Evolutionary conservation across 1,284 basidiomycete genomes (phyloP).

Genomic region (Cryptococcus sp.): DNA sequence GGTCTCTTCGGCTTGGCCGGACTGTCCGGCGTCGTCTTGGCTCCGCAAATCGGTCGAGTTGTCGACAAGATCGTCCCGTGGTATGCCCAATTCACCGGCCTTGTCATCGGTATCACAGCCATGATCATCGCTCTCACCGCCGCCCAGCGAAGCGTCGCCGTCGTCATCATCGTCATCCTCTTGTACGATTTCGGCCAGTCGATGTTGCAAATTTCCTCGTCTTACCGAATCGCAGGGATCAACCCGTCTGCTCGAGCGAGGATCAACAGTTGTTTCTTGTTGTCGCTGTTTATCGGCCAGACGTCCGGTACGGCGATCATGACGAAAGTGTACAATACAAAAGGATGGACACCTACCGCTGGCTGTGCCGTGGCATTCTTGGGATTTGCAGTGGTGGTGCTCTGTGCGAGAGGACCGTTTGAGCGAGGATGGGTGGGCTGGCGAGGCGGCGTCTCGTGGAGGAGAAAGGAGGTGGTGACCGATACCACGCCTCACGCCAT

Average conservation of each 20-base stretch:
- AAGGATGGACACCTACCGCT: constrained; percentile 59
- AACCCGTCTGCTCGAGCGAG: constrained; percentile 55
- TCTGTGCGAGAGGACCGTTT: constrained; percentile 30
- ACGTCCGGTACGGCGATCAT: constrained; percentile 59
- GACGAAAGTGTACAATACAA: constrained; percentile 55
- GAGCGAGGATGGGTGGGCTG: constrained; percentile 38
- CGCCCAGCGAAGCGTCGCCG: constrained; percentile 57
- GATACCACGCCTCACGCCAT: constrained; percentile 1
- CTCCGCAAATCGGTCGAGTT: constrained; percentile 57
- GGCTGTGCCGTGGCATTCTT: constrained; percentile 54
- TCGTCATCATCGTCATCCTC: constrained; percentile 52
- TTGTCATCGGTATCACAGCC: constrained; percentile 36
- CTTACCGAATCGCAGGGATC: constrained; percentile 51
- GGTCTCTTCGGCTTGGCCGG: constrained; percentile 67
- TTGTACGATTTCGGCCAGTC: constrained; percentile 51
- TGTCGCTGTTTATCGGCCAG: constrained; percentile 46
- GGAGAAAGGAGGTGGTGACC: constrained; percentile 6
- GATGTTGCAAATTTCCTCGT: constrained; percentile 45
- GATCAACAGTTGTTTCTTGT: constrained; percentile 59
- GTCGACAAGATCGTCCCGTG: constrained; percentile 63
- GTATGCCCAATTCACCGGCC: constrained; percentile 57
- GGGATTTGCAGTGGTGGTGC: constrained; percentile 36
- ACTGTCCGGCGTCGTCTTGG: constrained; percentile 59
- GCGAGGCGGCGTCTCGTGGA: constrained; percentile 31
- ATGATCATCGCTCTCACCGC: constrained; percentile 52